Conservation (phyloP, 495 filamentous ascomycete species). For the Neurospora sp. region DNA sequence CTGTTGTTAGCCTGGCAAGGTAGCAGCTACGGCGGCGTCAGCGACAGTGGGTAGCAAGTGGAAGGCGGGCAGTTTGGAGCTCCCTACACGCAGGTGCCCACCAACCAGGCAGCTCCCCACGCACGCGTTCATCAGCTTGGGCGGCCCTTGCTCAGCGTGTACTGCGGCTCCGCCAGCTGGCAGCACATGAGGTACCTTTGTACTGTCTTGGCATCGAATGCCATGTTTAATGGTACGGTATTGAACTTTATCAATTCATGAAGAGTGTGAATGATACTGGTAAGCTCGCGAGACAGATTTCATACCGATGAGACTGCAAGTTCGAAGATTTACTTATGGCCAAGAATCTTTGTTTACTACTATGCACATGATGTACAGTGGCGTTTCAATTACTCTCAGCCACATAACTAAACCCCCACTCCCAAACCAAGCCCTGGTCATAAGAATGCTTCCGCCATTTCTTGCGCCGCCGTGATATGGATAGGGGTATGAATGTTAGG, state of each 20-base stretch:
- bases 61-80: slow-evolving; percentile 3
- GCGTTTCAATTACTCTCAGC: background rate
- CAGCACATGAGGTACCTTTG: background rate
- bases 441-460: background rate
- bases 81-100: slow-evolving; percentile 1
- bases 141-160: background rate
- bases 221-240: background rate
- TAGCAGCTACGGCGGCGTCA: background rate
- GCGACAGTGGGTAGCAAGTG: background rate
- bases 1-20: background rate
- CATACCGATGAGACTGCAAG: background rate
- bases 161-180: background rate
- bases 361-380: background rate
- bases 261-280: background rate
- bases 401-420: background rate
- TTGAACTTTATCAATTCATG: background rate
- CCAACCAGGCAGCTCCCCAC: slow-evolving; percentile 9
- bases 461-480: background rate
- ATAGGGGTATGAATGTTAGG: background rate
- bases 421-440: background rate
- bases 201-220: background rate
- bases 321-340: background rate
- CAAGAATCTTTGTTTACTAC: background rate
- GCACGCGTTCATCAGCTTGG: slow-evolving; percentile 8
- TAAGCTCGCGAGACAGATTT: background rate